A percentile compares a stretch with the other conserved stretches of the same genome.
Evolutionary conservation across 169 alveolate genomes (phyloP).

Genomic region (Besnoitia besnoiti): DNA sequence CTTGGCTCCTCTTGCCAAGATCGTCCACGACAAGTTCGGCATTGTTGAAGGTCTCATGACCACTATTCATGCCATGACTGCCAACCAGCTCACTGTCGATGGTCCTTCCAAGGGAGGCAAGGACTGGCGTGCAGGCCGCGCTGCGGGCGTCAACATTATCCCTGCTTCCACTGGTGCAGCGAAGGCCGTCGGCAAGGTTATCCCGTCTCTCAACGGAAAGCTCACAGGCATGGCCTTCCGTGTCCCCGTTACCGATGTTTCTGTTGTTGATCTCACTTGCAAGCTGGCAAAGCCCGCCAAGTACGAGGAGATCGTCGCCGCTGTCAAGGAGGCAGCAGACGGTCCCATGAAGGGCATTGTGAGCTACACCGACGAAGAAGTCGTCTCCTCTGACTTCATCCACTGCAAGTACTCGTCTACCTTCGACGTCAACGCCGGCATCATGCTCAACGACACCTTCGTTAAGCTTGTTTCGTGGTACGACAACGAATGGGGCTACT

Average conservation of each 20-base stretch:
- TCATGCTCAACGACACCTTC: slow-evolving; percentile 95
- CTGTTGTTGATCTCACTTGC: slow-evolving; percentile 98
- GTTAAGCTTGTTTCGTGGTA: slow-evolving; percentile 99
- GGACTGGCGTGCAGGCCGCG: slow-evolving; percentile 99
- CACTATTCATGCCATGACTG: slow-evolving; percentile 99
- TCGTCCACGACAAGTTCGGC: slow-evolving; percentile 96
- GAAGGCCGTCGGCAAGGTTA: slow-evolving; percentile 99
- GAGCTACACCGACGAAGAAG: slow-evolving; percentile 96
- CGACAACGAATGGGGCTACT: slow-evolving; percentile 98
- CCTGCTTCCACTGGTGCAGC: slow-evolving; percentile 99
- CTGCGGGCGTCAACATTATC: slow-evolving; percentile 97
- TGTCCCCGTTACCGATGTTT: slow-evolving; percentile 98
- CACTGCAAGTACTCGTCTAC: slow-evolving; percentile 95
- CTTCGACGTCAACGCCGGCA: slow-evolving; percentile 97
- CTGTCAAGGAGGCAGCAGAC: slow-evolving; percentile 94
- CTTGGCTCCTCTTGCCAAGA: slow-evolving; percentile 99
- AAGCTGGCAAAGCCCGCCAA: slow-evolving; percentile 95
- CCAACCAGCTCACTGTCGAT: slow-evolving; percentile 98
- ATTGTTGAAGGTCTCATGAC: slow-evolving; percentile 99
- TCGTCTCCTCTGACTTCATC: slow-evolving; percentile 96
- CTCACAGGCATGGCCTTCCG: slow-evolving; percentile 99
- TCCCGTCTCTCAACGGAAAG: slow-evolving; percentile 98
- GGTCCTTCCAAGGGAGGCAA: slow-evolving; percentile 99
- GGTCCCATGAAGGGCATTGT: slow-evolving; percentile 92
- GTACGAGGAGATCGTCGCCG: slow-evolving; percentile 93